phyloP scores from a whole-genome alignment of 2,329 filamentous ascomycete species.

The Talaromyces verruculosus region DNA sequence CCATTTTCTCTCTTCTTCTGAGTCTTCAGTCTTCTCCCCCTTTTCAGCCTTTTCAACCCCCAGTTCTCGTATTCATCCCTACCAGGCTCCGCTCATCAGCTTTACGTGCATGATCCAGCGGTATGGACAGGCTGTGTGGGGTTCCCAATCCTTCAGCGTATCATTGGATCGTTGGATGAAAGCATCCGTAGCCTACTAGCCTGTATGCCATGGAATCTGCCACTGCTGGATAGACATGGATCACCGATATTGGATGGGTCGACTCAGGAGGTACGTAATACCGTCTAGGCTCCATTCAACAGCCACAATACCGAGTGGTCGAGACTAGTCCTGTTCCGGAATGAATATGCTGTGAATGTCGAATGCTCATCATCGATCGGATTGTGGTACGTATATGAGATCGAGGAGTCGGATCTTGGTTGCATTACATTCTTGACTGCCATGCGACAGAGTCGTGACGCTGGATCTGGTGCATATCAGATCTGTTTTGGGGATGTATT shows the following conservation, averaged over 20 bases:
- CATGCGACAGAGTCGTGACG: not conserved
- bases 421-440: not conserved
- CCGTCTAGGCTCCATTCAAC: not conserved
- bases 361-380: conserved; percentile 3
- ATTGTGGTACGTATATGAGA: not conserved
- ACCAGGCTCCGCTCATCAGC: not conserved
- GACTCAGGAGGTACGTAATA: not conserved
- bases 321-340: conserved; percentile 4
- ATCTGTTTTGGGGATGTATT: not conserved
- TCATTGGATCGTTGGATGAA: not conserved
- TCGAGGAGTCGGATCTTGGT: not conserved
- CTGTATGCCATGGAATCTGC: not conserved
- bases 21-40: no score
- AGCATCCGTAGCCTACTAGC: not conserved
- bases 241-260: not conserved
- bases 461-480: not conserved
- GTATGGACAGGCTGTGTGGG: not conserved
- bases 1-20: not conserved
- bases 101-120: conserved; percentile 6
- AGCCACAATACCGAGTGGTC: not conserved
- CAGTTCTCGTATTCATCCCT: not conserved
- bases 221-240: not conserved
- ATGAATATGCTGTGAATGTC: no score
- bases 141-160: not conserved
- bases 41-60: not conserved